These are phyloP conservation scores for Inga oerstediana DNA, from an alignment of 306 rosid genomes.

Conservation along the genomic window DNA sequence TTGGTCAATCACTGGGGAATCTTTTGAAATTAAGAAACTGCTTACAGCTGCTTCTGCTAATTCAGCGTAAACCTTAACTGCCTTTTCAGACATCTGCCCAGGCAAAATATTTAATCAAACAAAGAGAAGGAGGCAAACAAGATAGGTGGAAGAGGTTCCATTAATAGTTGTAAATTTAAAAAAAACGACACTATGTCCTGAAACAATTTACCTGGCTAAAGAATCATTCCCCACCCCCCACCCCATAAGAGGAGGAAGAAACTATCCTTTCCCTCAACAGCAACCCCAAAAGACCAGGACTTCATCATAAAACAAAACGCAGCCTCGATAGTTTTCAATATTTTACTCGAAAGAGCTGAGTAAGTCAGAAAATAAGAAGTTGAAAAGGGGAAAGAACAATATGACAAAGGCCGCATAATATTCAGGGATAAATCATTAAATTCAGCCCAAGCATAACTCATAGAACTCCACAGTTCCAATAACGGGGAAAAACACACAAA, in stretches of 20 bases:
- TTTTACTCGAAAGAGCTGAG: background rate
- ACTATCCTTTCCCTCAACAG: background rate
- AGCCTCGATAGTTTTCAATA: background rate
- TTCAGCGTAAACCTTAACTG: slow-evolving; percentile 63
- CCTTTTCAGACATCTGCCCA: slow-evolving; percentile 61
- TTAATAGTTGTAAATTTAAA: background rate
- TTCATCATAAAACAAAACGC: background rate
- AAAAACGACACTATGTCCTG: background rate
- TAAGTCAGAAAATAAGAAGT: background rate
- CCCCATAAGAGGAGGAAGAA: no score
- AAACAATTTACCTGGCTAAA: background rate
- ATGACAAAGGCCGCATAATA: background rate
- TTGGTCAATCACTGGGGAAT: slow-evolving; percentile 65
- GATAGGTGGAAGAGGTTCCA: background rate
- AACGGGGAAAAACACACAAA: background rate
- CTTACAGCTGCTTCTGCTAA: slow-evolving; percentile 69
- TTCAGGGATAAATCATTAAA: background rate
- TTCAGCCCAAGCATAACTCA: background rate
- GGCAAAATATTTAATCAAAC: background rate
- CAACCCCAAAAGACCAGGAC: background rate
- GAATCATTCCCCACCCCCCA: background rate
- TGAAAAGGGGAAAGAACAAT: background rate
- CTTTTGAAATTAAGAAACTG: slow-evolving; percentile 61
- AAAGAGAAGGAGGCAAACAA: background rate
- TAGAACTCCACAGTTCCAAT: background rate